Evolutionary conservation across 164 flowering plant species (phyloP), one percentile per base, ranked within the genome.

Genomic region (Annona cherimola): DNA sequence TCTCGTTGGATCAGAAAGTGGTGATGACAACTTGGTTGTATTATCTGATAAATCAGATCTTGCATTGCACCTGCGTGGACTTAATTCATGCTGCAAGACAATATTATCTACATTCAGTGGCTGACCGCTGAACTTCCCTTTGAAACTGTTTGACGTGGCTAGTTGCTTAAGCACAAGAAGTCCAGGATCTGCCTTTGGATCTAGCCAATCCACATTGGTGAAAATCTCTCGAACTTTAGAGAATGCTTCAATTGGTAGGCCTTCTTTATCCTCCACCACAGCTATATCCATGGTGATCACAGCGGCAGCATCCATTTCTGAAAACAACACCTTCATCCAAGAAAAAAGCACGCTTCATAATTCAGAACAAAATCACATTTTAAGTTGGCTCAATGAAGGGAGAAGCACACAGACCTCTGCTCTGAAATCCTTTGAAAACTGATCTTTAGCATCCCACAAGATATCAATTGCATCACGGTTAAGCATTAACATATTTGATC

Each of bases 191-290:
- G 81, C 45, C 63, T 86, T 86, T 67, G 87, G 81, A 76, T 83
- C 90, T 67, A 82, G 66, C 97, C 94, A 92, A 77, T 94, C 94
- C 42, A 84, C 85, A 71, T 67, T 79, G 82, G 81, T 87, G 77
- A 94, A 92, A 42, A 90, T 86, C 78, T 92, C 97, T 57, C 89
- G 93, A 68, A 89, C 93, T 73, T 84, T 86, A 59, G 89, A 83
- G 82, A 91, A 94, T 71, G 97, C 97, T 83, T 94, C 99, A 35
- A 88, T 77, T 41, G 97, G 94, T 69, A 92, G 94, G 19, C 98
- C 99, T 71, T 86, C 94, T 78, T 88, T 89, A 79, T 88, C 94
- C 73, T 86, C 96, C 63, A 75, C 19, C 18, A 72, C 69, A 45
- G 88, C 81, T 73, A 83, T 69, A 72, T 89, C 89, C 73, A 87